These are phyloP conservation scores for Aspergillus terreus DNA, from an alignment of 2,329 filamentous ascomycete genomes.

Conservation along the genomic window DNA sequence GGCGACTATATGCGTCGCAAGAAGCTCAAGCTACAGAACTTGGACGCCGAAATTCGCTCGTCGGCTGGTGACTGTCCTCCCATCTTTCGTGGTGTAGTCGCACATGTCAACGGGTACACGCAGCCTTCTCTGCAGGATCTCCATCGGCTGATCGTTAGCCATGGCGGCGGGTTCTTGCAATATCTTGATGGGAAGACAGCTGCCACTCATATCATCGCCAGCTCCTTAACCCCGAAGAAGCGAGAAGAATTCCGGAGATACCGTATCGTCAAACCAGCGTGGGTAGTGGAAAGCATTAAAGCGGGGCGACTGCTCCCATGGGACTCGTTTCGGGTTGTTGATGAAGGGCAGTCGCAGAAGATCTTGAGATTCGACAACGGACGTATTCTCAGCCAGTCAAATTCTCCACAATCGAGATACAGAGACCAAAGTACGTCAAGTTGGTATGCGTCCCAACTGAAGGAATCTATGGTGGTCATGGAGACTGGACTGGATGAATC, in stretches of 20 bases:
- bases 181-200: conserved; percentile 93
- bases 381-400: conserved; percentile 64
- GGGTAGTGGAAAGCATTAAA: conserved; percentile 85
- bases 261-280: conserved; percentile 88
- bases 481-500: conserved; percentile 20
- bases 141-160: conserved; percentile 78
- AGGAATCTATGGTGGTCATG: conserved; percentile 30
- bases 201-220: conserved; percentile 93
- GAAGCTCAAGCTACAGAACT: conserved; percentile 94
- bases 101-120: conserved; percentile 92
- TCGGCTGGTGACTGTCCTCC: conserved; percentile 66
- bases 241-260: conserved; percentile 82
- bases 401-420: conserved; percentile 62
- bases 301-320: conserved; percentile 81
- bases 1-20: conserved; percentile 90
- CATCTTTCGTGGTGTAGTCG: conserved; percentile 88
- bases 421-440: conserved; percentile 75
- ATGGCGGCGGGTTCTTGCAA: conserved; percentile 93
- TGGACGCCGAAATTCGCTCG: conserved; percentile 76
- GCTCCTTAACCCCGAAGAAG: conserved; percentile 87
- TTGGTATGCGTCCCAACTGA: conserved; percentile 76
- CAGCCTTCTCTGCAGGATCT: conserved; percentile 88
- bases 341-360: conserved; percentile 79
- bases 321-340: conserved; percentile 77
- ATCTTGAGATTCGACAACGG: conserved; percentile 64